These are phyloP conservation scores for Cystobasidium sp. DNA, from an alignment of 1,284 basidiomycete genomes.

Conservation along the genomic window DNA sequence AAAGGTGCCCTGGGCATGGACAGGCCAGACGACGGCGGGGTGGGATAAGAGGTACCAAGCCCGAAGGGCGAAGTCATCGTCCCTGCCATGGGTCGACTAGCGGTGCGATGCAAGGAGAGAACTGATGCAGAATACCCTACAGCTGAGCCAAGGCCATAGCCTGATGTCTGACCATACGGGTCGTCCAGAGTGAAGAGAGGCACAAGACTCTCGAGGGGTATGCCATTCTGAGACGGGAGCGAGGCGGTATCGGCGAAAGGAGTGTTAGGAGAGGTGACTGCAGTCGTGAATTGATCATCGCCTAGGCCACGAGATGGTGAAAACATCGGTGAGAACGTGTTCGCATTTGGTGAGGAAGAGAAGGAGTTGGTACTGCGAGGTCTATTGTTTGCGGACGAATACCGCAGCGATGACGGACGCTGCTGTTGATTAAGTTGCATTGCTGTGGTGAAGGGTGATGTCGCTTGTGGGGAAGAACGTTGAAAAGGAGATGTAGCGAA, in stretches of 20 bases:
- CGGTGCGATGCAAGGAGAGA: conserved; percentile 26
- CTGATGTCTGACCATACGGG: conserved; percentile 11
- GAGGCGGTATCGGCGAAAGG: background rate
- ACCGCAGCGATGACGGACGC: conserved; percentile 31
- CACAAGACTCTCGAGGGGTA: conserved; percentile 40
- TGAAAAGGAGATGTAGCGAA: conserved; percentile 33
- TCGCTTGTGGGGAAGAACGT: conserved; percentile 25
- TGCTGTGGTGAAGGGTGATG: conserved; percentile 15
- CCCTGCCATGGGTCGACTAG: conserved; percentile 5
- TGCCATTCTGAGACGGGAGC: conserved; percentile 20
- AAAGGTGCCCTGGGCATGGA: conserved; percentile 19
- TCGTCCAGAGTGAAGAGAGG: conserved; percentile 34
- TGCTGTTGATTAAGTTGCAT: conserved; percentile 5
- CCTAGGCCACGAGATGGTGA: conserved; percentile 9
- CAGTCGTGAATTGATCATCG: conserved; percentile 19
- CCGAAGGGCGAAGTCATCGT: conserved; percentile 21
- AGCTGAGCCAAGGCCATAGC: conserved; percentile 20
- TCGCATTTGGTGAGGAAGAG: conserved; percentile 21
- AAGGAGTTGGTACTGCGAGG: background rate
- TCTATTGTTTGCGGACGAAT: background rate
- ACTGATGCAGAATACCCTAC: conserved; percentile 39
- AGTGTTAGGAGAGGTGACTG: background rate
- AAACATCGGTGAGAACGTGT: conserved; percentile 13
- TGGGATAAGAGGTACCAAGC: background rate
- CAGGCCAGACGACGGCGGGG: conserved; percentile 38